Conservation (phyloP, 352 stramenopile species). For the Pythium chondricola region DNA sequence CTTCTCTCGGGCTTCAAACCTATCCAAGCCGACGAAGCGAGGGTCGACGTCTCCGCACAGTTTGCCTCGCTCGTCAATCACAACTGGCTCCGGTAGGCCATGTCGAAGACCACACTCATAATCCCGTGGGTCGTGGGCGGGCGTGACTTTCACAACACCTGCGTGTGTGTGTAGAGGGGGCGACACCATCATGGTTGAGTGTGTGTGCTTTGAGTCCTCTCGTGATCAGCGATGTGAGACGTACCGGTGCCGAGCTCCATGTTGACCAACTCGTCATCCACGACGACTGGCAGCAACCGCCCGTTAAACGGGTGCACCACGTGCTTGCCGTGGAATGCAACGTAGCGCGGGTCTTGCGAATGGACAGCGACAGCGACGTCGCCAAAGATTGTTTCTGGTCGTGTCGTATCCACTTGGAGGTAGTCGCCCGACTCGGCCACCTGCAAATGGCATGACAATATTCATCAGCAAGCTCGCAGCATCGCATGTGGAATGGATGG, state of each 20-base stretch:
- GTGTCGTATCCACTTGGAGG: constrained; percentile 95
- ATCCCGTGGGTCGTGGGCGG: constrained; percentile 99
- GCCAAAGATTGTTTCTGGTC: constrained; percentile 98
- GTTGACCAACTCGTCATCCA: constrained; percentile 95
- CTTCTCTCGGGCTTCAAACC: constrained; percentile 90
- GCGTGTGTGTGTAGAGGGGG: too few relatives aligned
- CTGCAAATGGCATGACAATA: constrained; percentile 9
- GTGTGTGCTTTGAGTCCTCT: too few relatives aligned
- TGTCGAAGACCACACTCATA: constrained; percentile 98
- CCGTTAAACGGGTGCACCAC: constrained; percentile 94
- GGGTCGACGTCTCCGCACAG: constrained; percentile 69
- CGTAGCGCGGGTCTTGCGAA: constrained; percentile 93
- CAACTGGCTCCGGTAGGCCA: constrained; percentile 70
- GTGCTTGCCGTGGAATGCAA: constrained; percentile 92
- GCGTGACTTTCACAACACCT: constrained; percentile 95
- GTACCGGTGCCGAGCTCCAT: constrained; percentile 98
- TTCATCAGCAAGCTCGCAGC: not conserved
- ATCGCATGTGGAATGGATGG: not conserved
- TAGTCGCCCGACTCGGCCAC: constrained; percentile 51
- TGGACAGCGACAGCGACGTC: constrained; percentile 98
- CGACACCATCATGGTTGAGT: not conserved
- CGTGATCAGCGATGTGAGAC: not conserved
- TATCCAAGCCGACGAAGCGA: constrained; percentile 91
- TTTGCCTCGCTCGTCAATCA: constrained; percentile 70
- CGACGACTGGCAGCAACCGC: constrained; percentile 92